Evolutionary conservation across 495 filamentous ascomycete genomes (phyloP), one percentile per base, ranked within the genome.

Genomic region (Daldinia bambusicola): DNA sequence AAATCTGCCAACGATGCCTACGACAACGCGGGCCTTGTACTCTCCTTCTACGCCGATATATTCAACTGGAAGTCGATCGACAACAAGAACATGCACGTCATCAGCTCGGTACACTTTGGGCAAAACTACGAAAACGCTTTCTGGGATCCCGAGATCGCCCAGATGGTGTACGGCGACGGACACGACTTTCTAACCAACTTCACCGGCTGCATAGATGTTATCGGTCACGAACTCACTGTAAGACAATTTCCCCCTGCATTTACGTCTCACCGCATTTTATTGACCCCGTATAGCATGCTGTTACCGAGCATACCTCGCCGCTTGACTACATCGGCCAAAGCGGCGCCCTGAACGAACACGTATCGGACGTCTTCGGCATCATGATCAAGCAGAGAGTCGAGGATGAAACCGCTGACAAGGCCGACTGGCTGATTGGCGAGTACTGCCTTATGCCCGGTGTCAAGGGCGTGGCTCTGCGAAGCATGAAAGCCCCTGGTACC

Each of bases 361-460:
- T 86, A 38, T 81, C 84, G 7, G 85, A 88, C 66, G 80, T 83
- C 16, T 87, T 87, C 65, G 85, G 80, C 62, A 78, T 80, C 69
- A 86, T 88, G 84, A 75, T 84, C 69, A 82, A 84, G 79, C 85
- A 87, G 77, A 78, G 74, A 69, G 71, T 79, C 18, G 71, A 81
- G 65, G 62, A 82, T 40, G 80, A 83, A 74, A 82, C 71, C 9
- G 78, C 80, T 10, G 75, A 76, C 16, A 76, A 81, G 30, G 80
- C 84, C 12, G 81, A 86, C 74, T 87, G 85, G 85, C 70, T 86
- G 9, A 81, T 86, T 61, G 85, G 84, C n/a, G 79, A 86, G 65
- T 76, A 78, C 41, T 79, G 82, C 36, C 78, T 85, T 22, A 66
- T 80, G 59, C 77, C 80, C 6, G 80, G 75, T 18, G 73, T 83